Conservation (phyloP, 2,329 filamentous ascomycete genomes). For the Penicillium sp. region DNA sequence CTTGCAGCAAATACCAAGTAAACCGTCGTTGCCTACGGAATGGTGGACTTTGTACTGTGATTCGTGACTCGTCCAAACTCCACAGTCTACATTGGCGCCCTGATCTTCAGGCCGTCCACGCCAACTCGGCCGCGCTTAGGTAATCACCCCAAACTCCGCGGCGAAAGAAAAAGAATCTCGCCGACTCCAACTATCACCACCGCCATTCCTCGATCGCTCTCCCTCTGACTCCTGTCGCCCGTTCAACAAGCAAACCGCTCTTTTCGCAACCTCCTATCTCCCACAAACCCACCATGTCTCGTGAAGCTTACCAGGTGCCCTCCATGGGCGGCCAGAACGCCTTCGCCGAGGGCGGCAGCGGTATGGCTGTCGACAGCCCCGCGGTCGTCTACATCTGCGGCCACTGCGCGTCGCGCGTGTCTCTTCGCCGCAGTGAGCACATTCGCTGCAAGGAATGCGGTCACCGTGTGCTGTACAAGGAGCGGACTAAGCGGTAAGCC, state of each 20-base stretch:
- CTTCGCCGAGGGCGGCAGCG: constrained; percentile 44
- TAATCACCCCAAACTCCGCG: constrained; percentile 1
- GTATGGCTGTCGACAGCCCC: constrained; percentile 52
- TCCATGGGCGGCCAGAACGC: constrained; percentile 49
- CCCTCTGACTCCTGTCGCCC: background rate
- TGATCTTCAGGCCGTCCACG: background rate
- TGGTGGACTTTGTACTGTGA: too few species aligned
- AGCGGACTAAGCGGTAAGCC: constrained; percentile 89
- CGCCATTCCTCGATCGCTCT: background rate
- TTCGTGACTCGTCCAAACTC: too few species aligned
- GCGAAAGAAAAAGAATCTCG: constrained; percentile 18
- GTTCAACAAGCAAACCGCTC: background rate
- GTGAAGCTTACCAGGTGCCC: constrained; percentile 77
- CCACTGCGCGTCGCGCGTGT: constrained; percentile 78
- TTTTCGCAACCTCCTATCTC: background rate
- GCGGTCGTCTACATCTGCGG: constrained; percentile 74
- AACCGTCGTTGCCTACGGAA: background rate
- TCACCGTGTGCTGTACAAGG: constrained; percentile 94
- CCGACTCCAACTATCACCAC: background rate
- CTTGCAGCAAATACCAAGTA: background rate
- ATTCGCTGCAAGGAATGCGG: constrained; percentile 92
- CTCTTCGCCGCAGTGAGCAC: constrained; percentile 73
- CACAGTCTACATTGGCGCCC: background rate
- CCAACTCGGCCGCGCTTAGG: background rate
- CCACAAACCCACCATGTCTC: constrained; percentile 54